Percentiles rank a stretch among this genome's conserved stretches.
Conservation (phyloP, 805 yeast species). For the Pichia californica region DNA sequence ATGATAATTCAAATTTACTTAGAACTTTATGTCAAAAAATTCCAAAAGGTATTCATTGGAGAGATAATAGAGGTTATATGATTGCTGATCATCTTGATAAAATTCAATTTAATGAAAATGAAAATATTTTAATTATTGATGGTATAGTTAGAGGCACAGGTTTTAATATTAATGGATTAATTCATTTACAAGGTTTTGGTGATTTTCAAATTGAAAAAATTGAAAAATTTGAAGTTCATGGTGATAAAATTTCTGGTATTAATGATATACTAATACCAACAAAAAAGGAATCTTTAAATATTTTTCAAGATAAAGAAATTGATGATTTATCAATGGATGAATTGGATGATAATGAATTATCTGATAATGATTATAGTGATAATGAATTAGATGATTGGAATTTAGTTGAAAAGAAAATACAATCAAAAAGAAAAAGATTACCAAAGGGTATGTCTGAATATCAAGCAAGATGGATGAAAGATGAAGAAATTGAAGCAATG, state of each 20-base stretch:
- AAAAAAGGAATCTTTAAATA: conserved; percentile 22
- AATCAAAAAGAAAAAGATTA: conserved; percentile 31
- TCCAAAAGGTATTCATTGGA: conserved; percentile 84
- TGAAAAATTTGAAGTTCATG: conserved; percentile 41
- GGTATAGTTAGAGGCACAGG: conserved; percentile 89
- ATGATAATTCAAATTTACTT: conserved; percentile 68
- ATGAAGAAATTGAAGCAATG: conserved; percentile 44
- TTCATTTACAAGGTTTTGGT: conserved; percentile 86
- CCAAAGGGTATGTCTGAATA: conserved; percentile 74
- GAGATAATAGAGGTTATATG: conserved; percentile 86
- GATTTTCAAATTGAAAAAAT: conserved; percentile 74
- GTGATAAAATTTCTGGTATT: conserved; percentile 18
- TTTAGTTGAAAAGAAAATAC: conserved; percentile 12
- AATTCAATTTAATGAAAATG: conserved; percentile 21
- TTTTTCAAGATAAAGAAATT: conserved; percentile 34
- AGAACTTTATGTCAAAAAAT: conserved; percentile 77
- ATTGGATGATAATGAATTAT: conserved; percentile 30
- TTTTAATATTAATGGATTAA: conserved; percentile 65
- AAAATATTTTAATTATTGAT: conserved; percentile 49
- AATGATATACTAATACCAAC: conserved; percentile 25
- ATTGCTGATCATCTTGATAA: conserved; percentile 58
- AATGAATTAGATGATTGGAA: conserved; percentile 22
- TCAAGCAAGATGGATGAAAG: conserved; percentile 70
- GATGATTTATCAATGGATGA: conserved; percentile 52
- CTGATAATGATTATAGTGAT: conserved; percentile 22